These are phyloP conservation scores for Neofusicoccum laricinum DNA, from an alignment of 2,329 filamentous ascomycete species.

Conservation along the genomic window DNA sequence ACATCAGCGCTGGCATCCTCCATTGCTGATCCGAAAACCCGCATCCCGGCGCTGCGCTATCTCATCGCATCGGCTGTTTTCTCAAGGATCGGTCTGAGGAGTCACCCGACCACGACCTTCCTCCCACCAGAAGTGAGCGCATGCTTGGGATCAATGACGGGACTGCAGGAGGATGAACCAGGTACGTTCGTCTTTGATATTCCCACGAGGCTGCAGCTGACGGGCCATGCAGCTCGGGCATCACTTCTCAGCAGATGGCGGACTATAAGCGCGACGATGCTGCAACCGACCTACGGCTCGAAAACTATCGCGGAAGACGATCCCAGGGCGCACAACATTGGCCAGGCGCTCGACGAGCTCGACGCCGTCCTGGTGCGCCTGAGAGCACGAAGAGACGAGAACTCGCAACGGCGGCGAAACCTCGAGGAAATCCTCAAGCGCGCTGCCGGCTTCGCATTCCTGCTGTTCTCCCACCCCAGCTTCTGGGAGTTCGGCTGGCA, in stretches of 20 bases:
- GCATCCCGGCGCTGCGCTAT: constrained; percentile 30
- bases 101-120: constrained; percentile 22
- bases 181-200: not conserved
- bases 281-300: constrained; percentile 26
- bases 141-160: constrained; percentile 24
- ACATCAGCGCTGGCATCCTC: constrained; percentile 25
- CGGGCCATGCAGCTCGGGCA: constrained; percentile 19
- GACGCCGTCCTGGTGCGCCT: constrained; percentile 28
- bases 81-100: constrained; percentile 23
- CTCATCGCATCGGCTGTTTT: constrained; percentile 32
- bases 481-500: constrained; percentile 35
- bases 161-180: not conserved
- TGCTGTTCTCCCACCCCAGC: constrained; percentile 35
- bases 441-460: constrained; percentile 32
- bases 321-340: constrained; percentile 26
- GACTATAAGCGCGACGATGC: constrained; percentile 28
- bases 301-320: constrained; percentile 27
- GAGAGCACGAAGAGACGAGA: constrained; percentile 19
- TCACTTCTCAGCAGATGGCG: constrained; percentile 30
- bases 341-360: constrained; percentile 21
- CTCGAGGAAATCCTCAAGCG: constrained; percentile 35
- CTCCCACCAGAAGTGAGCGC: constrained; percentile 25
- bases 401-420: constrained; percentile 28
- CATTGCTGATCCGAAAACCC: constrained; percentile 26
- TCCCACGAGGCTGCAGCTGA: not conserved